Conservation (phyloP, 257 asterid genomes). For the Solanum virginianum region DNA sequence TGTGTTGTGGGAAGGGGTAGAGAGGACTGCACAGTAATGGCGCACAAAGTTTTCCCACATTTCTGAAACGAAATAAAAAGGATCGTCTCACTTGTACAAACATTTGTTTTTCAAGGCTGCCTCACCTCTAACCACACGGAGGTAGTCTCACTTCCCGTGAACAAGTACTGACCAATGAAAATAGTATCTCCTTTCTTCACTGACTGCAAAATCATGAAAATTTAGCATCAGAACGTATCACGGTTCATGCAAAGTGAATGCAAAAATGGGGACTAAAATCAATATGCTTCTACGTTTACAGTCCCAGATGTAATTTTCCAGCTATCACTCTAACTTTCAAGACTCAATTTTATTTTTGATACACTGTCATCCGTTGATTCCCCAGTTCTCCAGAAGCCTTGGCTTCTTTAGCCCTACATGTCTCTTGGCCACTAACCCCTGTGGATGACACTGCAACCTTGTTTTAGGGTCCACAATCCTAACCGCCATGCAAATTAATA, state of each 20-base stretch:
- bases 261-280: background rate
- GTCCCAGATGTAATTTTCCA: background rate
- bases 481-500: background rate
- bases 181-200: slow-evolving; percentile 93
- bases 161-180: slow-evolving; percentile 86
- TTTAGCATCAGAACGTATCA: background rate
- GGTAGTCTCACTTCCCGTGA: slow-evolving; percentile 97
- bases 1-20: background rate
- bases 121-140: slow-evolving; percentile 95
- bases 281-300: background rate
- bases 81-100: background rate
- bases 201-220: slow-evolving; percentile 37
- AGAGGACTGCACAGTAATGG: background rate
- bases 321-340: background rate
- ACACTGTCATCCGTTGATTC: background rate
- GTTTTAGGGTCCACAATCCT: background rate
- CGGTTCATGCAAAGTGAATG: background rate
- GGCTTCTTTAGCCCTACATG: background rate
- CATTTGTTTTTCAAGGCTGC: background rate
- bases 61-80: background rate
- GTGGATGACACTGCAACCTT: background rate
- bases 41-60: background rate
- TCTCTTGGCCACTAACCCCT: background rate
- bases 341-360: background rate
- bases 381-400: background rate